phyloP scores from a whole-genome alignment of 2,329 filamentous ascomycete species.

The Aspergillus intermedius region DNA sequence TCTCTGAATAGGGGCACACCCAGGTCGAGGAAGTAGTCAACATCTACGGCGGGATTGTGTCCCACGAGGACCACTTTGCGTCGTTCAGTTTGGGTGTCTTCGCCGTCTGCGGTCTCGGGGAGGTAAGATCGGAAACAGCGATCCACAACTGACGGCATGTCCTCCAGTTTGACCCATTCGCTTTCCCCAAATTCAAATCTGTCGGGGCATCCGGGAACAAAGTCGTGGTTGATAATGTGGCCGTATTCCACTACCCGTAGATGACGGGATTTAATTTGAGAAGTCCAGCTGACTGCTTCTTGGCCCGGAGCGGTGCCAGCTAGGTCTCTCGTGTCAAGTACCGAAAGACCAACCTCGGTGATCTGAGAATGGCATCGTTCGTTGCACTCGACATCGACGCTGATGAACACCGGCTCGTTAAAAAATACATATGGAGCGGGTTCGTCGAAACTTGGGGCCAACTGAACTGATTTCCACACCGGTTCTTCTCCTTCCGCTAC shows the following conservation, averaged over 20 bases:
- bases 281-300: slow-evolving; percentile 60
- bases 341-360: slow-evolving; percentile 80
- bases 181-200: slow-evolving; percentile 65
- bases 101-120: slow-evolving; percentile 2
- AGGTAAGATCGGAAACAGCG: slow-evolving; percentile 51
- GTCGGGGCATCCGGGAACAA: slow-evolving; percentile 66
- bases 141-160: slow-evolving; percentile 44
- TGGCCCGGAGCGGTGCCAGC: slow-evolving; percentile 52
- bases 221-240: slow-evolving; percentile 60
- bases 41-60: slow-evolving; percentile 63
- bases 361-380: slow-evolving; percentile 61
- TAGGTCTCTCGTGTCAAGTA: slow-evolving; percentile 64
- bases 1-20: slow-evolving; percentile 49
- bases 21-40: slow-evolving; percentile 60
- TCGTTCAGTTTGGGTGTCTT: slow-evolving; percentile 3
- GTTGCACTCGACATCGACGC: slow-evolving; percentile 75
- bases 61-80: slow-evolving; percentile 71
- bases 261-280: slow-evolving; percentile 63
- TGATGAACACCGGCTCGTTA: slow-evolving; percentile 61
- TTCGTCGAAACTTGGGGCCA: slow-evolving; percentile 41
- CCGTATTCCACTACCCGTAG: slow-evolving; percentile 67
- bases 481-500: background rate
- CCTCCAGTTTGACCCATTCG: slow-evolving; percentile 46
- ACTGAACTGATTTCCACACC: slow-evolving; percentile 9
- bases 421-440: slow-evolving; percentile 46